phyloP scores from a whole-genome alignment of 208 protist species.

The Crithidia expoeki region DNA sequence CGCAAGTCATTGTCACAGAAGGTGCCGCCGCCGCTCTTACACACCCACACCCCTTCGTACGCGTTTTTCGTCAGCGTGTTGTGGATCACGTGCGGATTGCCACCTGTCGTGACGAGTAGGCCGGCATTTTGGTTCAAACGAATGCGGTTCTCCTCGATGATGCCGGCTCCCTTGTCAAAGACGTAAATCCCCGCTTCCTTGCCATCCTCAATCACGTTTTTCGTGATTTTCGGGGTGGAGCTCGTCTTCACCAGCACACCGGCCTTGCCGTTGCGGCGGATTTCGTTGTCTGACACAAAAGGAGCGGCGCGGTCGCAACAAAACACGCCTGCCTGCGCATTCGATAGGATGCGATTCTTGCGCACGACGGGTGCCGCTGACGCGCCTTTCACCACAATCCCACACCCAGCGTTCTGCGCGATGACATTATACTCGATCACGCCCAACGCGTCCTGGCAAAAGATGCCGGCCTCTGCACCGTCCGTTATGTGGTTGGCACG shows the following conservation, averaged over 20 bases:
- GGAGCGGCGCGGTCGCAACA: constrained; percentile 70
- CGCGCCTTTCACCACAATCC: constrained; percentile 77
- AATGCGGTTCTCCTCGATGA: constrained; percentile 82
- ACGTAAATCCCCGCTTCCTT: constrained; percentile 90
- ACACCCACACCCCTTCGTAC: constrained; percentile 92
- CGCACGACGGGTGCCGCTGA: constrained; percentile 56
- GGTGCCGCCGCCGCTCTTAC: constrained; percentile 72
- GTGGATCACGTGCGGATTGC: constrained; percentile 67
- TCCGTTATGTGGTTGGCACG: constrained; percentile 72
- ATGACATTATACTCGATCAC: constrained; percentile 85
- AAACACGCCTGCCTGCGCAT: constrained; percentile 83
- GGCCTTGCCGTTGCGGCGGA: constrained; percentile 70
- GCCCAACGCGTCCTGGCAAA: constrained; percentile 80
- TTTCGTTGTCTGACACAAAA: constrained; percentile 81
- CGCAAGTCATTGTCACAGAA: constrained; percentile 87
- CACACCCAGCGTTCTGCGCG: constrained; percentile 75
- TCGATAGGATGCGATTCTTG: constrained; percentile 72
- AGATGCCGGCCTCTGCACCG: constrained; percentile 79
- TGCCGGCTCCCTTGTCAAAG: constrained; percentile 76
- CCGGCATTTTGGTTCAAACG: constrained; percentile 79
- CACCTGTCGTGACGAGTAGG: constrained; percentile 80
- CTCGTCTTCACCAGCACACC: constrained; percentile 84
- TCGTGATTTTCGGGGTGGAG: constrained; percentile 66
- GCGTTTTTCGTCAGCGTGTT: constrained; percentile 78
- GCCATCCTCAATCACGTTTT: constrained; percentile 75